phyloP scores from a whole-genome alignment of 2,329 filamentous ascomycete species.

The Pseudonectria buxi region DNA sequence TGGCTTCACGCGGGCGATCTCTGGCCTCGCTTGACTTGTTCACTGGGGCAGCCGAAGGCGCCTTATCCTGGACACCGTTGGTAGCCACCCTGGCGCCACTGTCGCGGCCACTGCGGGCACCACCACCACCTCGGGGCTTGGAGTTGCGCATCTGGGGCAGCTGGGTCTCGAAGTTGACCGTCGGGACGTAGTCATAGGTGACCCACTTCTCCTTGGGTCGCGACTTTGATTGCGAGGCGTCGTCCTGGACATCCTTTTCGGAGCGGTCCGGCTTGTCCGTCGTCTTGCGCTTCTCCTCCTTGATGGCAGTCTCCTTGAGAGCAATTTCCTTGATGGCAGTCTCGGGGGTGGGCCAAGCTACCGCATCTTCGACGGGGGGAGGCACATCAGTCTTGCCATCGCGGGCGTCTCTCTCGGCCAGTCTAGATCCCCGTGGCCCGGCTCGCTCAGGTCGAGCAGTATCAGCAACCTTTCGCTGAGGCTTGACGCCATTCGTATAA shows the following conservation, averaged over 20 bases:
- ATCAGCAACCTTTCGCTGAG: slow-evolving; percentile 38
- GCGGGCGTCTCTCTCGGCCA: slow-evolving; percentile 35
- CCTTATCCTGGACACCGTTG: slow-evolving; percentile 32
- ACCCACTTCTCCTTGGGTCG: slow-evolving; percentile 81
- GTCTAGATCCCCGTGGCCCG: slow-evolving; percentile 41
- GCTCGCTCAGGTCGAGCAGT: slow-evolving; percentile 32
- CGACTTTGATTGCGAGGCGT: slow-evolving; percentile 36
- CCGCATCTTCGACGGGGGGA: slow-evolving; percentile 68
- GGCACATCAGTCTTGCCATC: slow-evolving; percentile 29
- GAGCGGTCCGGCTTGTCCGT: slow-evolving; percentile 55
- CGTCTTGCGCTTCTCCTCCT: slow-evolving; percentile 67
- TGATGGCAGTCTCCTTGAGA: slow-evolving; percentile 65
- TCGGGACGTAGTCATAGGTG: slow-evolving; percentile 72
- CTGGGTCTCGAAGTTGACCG: slow-evolving; percentile 80
- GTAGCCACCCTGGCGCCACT: slow-evolving; percentile 31
- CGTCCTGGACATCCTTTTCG: slow-evolving; percentile 57
- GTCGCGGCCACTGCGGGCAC: slow-evolving; percentile 34
- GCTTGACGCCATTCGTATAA: slow-evolving; percentile 32
- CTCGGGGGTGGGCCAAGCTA: slow-evolving; percentile 87
- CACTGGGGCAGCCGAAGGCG: slow-evolving; percentile 19
- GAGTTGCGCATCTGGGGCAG: slow-evolving; percentile 49
- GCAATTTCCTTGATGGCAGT: slow-evolving; percentile 64
- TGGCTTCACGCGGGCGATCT: slow-evolving; percentile 31
- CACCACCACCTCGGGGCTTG: slow-evolving; percentile 39
- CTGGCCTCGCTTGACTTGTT: slow-evolving; percentile 29